Evolutionary conservation across 2,329 filamentous ascomycete species (phyloP), one percentile per base, ranked within the genome.

Genomic region (Achaetomium macrosporum): DNA sequence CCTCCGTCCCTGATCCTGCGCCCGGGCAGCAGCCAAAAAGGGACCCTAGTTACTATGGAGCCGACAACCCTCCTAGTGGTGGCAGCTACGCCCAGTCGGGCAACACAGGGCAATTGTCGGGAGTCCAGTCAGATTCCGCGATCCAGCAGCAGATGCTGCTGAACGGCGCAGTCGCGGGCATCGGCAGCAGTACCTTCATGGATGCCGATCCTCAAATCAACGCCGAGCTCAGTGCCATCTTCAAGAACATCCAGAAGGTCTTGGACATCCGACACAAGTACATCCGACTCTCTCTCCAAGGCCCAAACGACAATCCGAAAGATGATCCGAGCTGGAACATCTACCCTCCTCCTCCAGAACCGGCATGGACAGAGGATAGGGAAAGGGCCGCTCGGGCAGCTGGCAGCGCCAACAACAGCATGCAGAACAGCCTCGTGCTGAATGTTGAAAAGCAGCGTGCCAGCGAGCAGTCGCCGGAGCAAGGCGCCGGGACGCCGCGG

Each of bases 281-380:
- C 69, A 88, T 97, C 48, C 76, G 82, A 1, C 71, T 96, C 15
- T 97, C 93, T 0, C 74, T 91, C 17, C 93, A 99, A 66, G 81
- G 87, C 10, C 79, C 85, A 8, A 79, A 82, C 12, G 89, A 96
- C 66, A 96, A 97, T 61, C 93, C 93, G 1, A 90, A 90, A 63
- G 90, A 97, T 66, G 81, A 87, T 16, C 78, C 84, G 0, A 79
- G 76, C 46, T 99, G 92, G 92, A 78, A 80, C 50, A 89, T 99
- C 42, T 97, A 97, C 64, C 93, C 93, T 10, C 83, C 88, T 13
- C 91, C 91, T 5, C 93, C 92, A 6, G 88, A 95, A 63, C 93
- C 93, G 15, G 88, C 89, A 2, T 97, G 93, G 92, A 79, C 84
- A 54, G 82, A 82, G 56, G 79, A 78, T 15, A 64, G 65, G 33